Evolutionary conservation across 2,329 filamentous ascomycete species (phyloP).

Genomic region (Cercospora sojina): DNA sequence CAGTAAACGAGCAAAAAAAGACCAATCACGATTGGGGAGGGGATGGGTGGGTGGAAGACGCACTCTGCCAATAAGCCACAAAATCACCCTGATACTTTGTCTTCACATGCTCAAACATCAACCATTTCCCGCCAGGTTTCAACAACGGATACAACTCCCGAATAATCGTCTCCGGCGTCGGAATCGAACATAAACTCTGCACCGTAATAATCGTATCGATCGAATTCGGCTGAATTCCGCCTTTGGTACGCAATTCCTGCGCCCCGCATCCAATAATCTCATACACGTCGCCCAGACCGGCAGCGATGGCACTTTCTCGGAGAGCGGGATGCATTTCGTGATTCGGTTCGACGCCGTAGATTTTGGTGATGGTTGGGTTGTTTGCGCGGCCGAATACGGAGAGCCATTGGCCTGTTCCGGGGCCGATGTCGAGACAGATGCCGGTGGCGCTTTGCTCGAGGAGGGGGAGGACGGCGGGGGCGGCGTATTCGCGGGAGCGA

Average conservation of each 20-base stretch:
- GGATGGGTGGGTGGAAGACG: too few relatives aligned
- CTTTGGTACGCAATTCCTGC: constrained; percentile 52
- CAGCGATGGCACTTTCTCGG: constrained; percentile 48
- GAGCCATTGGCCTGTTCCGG: constrained; percentile 62
- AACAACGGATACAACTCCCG: constrained; percentile 57
- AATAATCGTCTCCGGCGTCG: constrained; percentile 58
- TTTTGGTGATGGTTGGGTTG: constrained; percentile 39
- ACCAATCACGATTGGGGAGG: too few relatives aligned
- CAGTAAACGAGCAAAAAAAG: too few relatives aligned
- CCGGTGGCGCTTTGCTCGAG: constrained; percentile 53
- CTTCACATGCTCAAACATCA: constrained; percentile 62
- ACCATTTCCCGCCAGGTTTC: constrained; percentile 63
- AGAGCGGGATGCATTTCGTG: constrained; percentile 52
- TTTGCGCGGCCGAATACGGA: constrained; percentile 47
- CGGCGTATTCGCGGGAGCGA: constrained; percentile 46
- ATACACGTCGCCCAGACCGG: constrained; percentile 59
- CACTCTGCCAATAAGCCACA: constrained; percentile 39
- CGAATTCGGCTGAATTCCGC: constrained; percentile 51
- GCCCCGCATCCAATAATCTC: constrained; percentile 63
- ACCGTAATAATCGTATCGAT: constrained; percentile 61
- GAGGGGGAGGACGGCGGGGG: constrained; percentile 53
- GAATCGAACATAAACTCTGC: constrained; percentile 64
- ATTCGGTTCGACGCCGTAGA: constrained; percentile 68
- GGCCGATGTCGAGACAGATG: constrained; percentile 61
- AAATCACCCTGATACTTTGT: constrained; percentile 38